Base-by-base conservation (phyloP, 2,329 filamentous ascomycete species). In the Pseudogymnoascus sp. region DNA sequence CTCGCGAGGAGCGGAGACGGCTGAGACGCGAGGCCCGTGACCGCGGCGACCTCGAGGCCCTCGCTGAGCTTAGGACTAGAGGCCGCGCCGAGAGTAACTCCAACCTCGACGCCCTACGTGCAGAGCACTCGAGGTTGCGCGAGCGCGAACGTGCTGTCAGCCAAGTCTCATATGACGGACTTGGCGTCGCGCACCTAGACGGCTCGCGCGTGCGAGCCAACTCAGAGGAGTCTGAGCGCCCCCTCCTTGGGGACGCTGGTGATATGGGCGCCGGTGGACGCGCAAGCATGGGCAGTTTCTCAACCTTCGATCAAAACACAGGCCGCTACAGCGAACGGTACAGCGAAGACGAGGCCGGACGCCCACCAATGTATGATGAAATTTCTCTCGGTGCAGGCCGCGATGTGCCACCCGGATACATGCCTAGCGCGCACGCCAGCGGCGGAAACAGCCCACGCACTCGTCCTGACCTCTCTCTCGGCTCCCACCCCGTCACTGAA, bases 101-200 rank as follows among this genome's bases (percentile, higher is more conserved):
- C 36, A 78, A 79, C 10, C 79, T 89, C 44, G 81, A 86, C 31
- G 84, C 84, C 10, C 74, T 85, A 36, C 79, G 84, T 15, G 73
- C 74, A n/a, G 75, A 80, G 35, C 81, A 85, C 64, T 78, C 81
- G 8, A 78, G 81, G 8, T 75, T 84, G 44, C 79, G 81, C 11
- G 78, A 79, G 64, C 80, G 89, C 15, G 83, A 88, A 62, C 80
- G 87, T 26, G 81, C 87, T 13, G 85, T 91, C 3, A 89, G 87
- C 47, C 87, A 85, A 61, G 90, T 94, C 15, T 85, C 85, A 44
- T 94, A 94, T 68, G 87, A 82, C 8, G 87, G 90, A 41, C 73
- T 94, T 4, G 90, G 90, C 35, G 82, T 92, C 11, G 89, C 88
- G 0, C 80, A 87, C 47, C 88, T 89, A 68, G 90, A 94, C 68